Evolutionary conservation across 2,329 filamentous ascomycete species (phyloP).

Genomic region (Rhynchosporium agropyri): DNA sequence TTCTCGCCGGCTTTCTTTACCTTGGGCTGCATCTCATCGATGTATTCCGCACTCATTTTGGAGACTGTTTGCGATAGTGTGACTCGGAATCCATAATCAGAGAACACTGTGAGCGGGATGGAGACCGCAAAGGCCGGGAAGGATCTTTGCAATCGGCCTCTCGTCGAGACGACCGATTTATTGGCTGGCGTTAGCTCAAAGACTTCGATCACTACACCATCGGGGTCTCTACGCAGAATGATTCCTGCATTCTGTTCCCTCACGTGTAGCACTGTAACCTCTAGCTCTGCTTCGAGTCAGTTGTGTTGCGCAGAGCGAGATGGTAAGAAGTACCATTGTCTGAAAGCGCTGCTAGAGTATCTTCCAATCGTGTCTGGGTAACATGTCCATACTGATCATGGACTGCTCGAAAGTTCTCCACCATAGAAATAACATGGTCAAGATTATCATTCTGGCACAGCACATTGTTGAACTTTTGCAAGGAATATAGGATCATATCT

Average conservation of each 20-base stretch:
- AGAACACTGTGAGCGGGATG: conserved; percentile 24
- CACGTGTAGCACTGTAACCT: conserved; percentile 42
- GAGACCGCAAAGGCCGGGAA: no score
- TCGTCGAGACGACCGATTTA: conserved; percentile 43
- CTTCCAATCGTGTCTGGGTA: conserved; percentile 19
- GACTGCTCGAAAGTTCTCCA: conserved; percentile 14
- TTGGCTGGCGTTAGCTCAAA: conserved; percentile 52
- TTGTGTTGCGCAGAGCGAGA: not conserved
- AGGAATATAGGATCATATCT: conserved; percentile 9
- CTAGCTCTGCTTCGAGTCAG: conserved; percentile 1
- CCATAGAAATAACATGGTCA: conserved; percentile 13
- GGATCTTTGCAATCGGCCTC: conserved; percentile 46
- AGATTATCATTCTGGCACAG: conserved; percentile 11
- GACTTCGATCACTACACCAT: conserved; percentile 42
- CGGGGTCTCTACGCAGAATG: conserved; percentile 42
- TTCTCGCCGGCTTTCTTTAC: no score
- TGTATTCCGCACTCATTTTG: conserved; percentile 17
- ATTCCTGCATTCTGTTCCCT: conserved; percentile 52
- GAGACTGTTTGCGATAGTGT: conserved; percentile 19
- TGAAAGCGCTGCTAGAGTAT: conserved; percentile 17
- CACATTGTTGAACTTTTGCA: conserved; percentile 3
- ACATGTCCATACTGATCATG: conserved; percentile 14
- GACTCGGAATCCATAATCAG: conserved; percentile 28
- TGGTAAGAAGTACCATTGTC: not conserved
- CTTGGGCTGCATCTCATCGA: not conserved